phyloP scores from a whole-genome alignment of 2,329 filamentous ascomycete genomes.

The Epichloe aotearoae region DNA sequence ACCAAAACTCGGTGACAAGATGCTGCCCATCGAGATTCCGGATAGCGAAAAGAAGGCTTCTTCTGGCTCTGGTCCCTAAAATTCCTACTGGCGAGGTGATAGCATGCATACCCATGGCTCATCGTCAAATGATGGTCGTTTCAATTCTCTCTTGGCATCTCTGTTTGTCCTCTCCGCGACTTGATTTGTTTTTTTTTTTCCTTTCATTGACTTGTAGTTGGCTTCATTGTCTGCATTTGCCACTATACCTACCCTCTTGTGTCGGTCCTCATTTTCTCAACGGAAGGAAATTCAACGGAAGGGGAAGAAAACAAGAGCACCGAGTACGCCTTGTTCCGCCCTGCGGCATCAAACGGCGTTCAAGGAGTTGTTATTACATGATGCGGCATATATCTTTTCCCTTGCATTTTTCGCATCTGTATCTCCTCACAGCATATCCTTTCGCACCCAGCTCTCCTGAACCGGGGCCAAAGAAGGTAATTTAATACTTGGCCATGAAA shows the following conservation, averaged over 20 bases:
- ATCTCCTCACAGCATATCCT: not conserved
- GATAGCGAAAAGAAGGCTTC: constrained; percentile 1
- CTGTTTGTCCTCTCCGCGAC: not conserved
- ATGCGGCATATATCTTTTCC: not conserved
- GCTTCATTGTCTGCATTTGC: not conserved
- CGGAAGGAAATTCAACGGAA: too few relatives aligned
- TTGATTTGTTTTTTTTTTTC: not conserved
- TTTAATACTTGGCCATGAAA: too few relatives aligned
- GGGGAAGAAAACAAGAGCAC: not conserved
- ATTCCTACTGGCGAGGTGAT: too few relatives aligned
- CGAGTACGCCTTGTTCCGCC: not conserved
- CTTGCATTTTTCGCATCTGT: not conserved
- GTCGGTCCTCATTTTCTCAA: not conserved
- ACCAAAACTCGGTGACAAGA: not conserved
- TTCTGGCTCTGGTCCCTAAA: not conserved
- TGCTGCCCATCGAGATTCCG: not conserved
- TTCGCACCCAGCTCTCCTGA: too few relatives aligned
- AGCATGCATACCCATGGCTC: too few relatives aligned
- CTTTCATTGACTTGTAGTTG: not conserved
- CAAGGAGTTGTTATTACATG: not conserved
- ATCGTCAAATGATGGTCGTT: not conserved
- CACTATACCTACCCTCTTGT: constrained; percentile 1
- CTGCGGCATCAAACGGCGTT: constrained; percentile 2
- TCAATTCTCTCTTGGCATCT: not conserved
- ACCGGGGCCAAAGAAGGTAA: too few relatives aligned